Evolutionary conservation across 768 basidiomycete genomes (phyloP), one percentile per base, ranked within the genome.

Genomic region (Podaxis mareebaensis): DNA sequence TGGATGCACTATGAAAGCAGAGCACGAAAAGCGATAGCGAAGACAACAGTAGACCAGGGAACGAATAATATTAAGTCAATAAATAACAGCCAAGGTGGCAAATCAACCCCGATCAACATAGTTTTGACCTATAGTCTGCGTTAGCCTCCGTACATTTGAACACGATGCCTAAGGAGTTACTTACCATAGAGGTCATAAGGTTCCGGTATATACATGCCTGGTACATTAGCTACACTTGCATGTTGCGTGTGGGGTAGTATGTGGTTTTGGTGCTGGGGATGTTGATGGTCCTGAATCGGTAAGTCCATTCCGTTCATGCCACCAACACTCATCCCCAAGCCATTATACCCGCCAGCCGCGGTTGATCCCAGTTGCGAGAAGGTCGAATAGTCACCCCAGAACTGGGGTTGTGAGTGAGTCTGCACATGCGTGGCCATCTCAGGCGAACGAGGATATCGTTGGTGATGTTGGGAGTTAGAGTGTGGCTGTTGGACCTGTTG

Each of bases 371-470:
- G 73, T 69, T 82, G 82, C 6, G 81, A 75, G 69, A 82, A 85
- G 15, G 83, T 75, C 30, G 81, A 79, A 70, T 81, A 85, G 42
- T 87, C 85, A 55, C 75, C 80, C 84, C 85, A 86, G 66, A 77
- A 86, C 63, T 84, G 83, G 3, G 81, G 82, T 61, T 83, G 83
- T 40, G 81, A 76, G 4, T 71, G 68, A 6, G 67, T 70, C 49
- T 69, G 67, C 3, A 13, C 22, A 26, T 49, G 55, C 12, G 30
- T 3, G n/a, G 42, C 17, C 46, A 55, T 33, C 24, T 57, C 53
- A 3, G 54, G n/a, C 61, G 53, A 33, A 38, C 40, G 61, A 13
- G 61, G 15, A 13, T 62, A 62, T 11, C 30, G 60, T 7, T 62
- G 53, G 17, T 53, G 61, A 56, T 49, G 53, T 8, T 63, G 53